Base-by-base conservation (phyloP, 2,329 filamentous ascomycete species). In the Tricladium varicosporioides region DNA sequence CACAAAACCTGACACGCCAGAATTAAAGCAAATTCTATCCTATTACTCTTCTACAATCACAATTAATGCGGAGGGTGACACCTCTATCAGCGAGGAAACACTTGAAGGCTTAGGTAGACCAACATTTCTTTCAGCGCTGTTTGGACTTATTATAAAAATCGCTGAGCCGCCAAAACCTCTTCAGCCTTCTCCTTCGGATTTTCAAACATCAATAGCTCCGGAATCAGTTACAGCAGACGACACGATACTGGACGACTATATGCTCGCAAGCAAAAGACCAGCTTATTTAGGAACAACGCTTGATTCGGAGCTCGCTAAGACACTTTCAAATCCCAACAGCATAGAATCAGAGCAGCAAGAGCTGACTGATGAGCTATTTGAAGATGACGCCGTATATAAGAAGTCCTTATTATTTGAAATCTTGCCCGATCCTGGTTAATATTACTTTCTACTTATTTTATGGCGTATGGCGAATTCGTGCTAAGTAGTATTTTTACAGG, bases 101-200 rank as follows among this genome's bases (percentile, higher is more conserved):
- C 83, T 96, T 70, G 85, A 96, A 81, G 90, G 92, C 77, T 80
- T 96, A 92, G 93, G 93, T 96, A 97, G 82, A 84, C 81, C 80
- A 73, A 85, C 84, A 76, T 82, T 92, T 83, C 77, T 87, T 73
- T 80, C 84, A 74, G 80, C 82, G 76, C 79, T 92, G 68, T 89
- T 92, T 80, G 88, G 88, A 76, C 87, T 87, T 71, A 80, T 93
- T 69, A 77, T 89, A 69, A 82, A 84, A 74, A 80, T 90, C 71
- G 85, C 85, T 70, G 69, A 68, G 70, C 65, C 73, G 62, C 70
- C 72, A 60, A 61, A 56, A 61, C 52, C 58, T 61, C 61, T 60
- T 58, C 59, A 46, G 16, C 60, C 63, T 51, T 27, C 22, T 27
- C 22, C 22, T 27, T 27, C 7, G 22, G 22, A 27, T 27, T 56